A percentile compares a stretch with the other conserved stretches of the same genome.
phyloP scores from a whole-genome alignment of 306 rosid genomes.

The Lagenaria siceraria region DNA sequence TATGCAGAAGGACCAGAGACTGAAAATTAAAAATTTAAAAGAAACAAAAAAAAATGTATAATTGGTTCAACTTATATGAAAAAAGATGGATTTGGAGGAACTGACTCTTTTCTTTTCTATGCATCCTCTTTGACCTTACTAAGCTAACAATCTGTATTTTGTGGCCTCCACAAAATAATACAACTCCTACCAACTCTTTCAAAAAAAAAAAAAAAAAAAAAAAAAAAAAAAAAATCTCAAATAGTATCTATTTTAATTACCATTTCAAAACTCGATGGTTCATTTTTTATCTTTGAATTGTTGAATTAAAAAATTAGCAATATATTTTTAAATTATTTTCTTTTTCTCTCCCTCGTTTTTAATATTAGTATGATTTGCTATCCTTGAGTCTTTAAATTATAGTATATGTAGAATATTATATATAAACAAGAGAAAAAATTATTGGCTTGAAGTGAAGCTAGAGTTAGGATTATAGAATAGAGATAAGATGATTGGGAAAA shows the following conservation, averaged over 20 bases:
- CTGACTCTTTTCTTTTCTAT: not conserved
- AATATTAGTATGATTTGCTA: not conserved
- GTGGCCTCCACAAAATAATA: slow-evolving; percentile 2
- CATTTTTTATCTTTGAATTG: no score
- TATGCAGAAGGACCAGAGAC: slow-evolving; percentile 1
- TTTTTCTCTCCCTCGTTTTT: not conserved
- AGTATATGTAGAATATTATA: not conserved
- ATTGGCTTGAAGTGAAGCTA: not conserved
- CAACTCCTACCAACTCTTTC: not conserved
- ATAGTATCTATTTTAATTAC: no score
- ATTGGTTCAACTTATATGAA: not conserved
- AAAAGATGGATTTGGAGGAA: not conserved
- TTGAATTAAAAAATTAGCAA: no score
- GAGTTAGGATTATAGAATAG: not conserved
- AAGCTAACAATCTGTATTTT: not conserved
- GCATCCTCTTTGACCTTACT: not conserved
- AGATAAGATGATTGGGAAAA: not conserved
- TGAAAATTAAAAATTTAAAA: slow-evolving; percentile 3
- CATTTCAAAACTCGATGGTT: no score
- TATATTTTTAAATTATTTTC: no score
- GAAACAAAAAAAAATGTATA: not conserved
- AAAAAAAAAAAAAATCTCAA: no score
- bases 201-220: no score
- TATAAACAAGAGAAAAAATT: not conserved
- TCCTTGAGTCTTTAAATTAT: not conserved